These are phyloP conservation scores for Calonectria fujianensis DNA, from an alignment of 2,329 filamentous ascomycete genomes.

Conservation along the genomic window DNA sequence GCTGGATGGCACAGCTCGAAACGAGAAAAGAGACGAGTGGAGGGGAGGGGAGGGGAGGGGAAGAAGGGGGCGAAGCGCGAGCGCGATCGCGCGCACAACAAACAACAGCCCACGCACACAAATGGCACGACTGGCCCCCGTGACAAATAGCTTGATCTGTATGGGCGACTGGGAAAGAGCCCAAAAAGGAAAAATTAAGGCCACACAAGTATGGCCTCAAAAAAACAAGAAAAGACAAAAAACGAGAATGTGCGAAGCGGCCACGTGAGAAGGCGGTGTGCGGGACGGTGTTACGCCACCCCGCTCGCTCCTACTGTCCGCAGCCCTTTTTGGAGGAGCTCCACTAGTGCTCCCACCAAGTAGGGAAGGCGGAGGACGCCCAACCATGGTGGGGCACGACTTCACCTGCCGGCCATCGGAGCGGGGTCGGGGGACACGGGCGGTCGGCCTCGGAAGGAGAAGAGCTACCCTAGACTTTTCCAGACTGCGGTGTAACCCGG, in stretches of 20 bases:
- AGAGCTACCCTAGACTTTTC: constrained; percentile 7
- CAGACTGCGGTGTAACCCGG: constrained; percentile 8
- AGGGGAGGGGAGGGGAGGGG: neutral
- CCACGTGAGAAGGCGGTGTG: constrained; percentile 40
- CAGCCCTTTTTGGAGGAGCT: constrained; percentile 14
- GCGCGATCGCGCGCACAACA: neutral
- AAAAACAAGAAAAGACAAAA: neutral
- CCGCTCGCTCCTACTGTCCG: constrained; percentile 29
- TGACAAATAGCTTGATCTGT: constrained; percentile 10
- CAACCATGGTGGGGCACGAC: constrained; percentile 19
- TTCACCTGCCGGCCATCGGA: constrained; percentile 51
- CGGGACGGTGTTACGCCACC: constrained; percentile 31
- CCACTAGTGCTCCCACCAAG: constrained; percentile 7
- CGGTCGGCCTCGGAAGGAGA: constrained; percentile 29
- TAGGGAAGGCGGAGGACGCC: constrained; percentile 11
- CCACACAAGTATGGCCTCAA: constrained; percentile 20
- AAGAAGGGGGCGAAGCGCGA: neutral
- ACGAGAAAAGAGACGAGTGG: neutral
- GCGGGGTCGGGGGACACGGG: constrained; percentile 39
- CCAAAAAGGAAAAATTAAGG: neutral
- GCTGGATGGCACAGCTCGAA: constrained; percentile 1
- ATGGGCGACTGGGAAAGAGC: neutral
- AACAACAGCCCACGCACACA: constrained; percentile 6
- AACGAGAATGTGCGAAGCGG: constrained; percentile 7
- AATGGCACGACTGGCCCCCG: neutral